A percentile compares a stretch with the other conserved stretches of the same genome.
These are phyloP conservation scores for Macroventuria anomochaeta DNA, from an alignment of 2,329 filamentous ascomycete species.

Conservation along the genomic window DNA sequence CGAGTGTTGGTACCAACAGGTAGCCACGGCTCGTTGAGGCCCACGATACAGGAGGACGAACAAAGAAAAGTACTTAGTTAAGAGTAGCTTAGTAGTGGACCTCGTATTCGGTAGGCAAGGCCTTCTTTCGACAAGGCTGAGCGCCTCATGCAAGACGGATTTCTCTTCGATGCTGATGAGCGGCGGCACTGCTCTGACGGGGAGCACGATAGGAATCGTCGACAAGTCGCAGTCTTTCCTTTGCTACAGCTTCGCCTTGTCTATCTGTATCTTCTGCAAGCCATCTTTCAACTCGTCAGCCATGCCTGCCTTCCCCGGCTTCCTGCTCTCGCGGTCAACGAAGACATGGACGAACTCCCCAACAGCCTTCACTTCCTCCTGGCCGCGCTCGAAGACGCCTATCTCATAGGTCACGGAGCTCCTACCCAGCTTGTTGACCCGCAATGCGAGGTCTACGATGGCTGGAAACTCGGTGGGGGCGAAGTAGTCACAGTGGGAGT, in stretches of 20 bases:
- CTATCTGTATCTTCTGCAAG: conserved; percentile 35
- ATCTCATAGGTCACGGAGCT: conserved; percentile 92
- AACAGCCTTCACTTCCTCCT: conserved; percentile 78
- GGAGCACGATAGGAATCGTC: not conserved
- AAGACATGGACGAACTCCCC: conserved; percentile 89
- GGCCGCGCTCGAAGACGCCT: conserved; percentile 78
- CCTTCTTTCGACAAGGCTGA: not conserved
- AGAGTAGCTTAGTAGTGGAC: not conserved
- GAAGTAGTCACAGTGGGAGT: conserved; percentile 86
- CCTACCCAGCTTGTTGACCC: conserved; percentile 82
- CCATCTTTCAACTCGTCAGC: conserved; percentile 59
- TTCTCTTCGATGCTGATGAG: not conserved
- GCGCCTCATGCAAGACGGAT: not conserved
- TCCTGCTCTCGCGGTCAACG: conserved; percentile 74
- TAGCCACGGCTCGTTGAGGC: not conserved
- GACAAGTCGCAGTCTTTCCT: not conserved
- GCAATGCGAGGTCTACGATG: conserved; percentile 78
- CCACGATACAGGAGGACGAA: not conserved
- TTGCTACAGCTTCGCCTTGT: conserved; percentile 37
- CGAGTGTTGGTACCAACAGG: not conserved
- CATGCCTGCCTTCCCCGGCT: conserved; percentile 73
- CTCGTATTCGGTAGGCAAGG: not conserved
- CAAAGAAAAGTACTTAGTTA: not conserved
- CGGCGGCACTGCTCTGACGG: not conserved
- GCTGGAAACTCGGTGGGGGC: conserved; percentile 81